Evolutionary conservation across 179 eudicot species (phyloP).

Genomic region (Nepenthes alata): DNA sequence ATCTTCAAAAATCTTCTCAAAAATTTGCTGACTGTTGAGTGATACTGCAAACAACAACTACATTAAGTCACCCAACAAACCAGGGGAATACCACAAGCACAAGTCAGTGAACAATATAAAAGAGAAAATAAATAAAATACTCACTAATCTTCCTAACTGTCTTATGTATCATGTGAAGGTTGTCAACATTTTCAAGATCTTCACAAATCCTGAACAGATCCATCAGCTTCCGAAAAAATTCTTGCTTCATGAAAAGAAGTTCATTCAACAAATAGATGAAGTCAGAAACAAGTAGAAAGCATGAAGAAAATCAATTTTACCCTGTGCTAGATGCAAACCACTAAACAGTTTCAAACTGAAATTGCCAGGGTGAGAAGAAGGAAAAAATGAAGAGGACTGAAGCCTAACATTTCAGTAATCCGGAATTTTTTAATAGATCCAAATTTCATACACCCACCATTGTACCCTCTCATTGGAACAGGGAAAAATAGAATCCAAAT

Average conservation of each 20-base stretch:
- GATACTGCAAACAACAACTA: slow-evolving; percentile 49
- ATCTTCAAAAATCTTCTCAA: slow-evolving; percentile 83
- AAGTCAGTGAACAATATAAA: not conserved
- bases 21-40: slow-evolving; percentile 69
- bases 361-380: too few species aligned
- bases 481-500: too few species aligned
- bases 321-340: not conserved
- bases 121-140: slow-evolving; percentile 11
- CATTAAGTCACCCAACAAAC: slow-evolving; percentile 6
- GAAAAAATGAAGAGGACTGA: too few species aligned
- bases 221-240: slow-evolving; percentile 77
- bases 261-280: not conserved
- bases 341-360: not conserved
- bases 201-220: slow-evolving; percentile 69
- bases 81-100: not conserved
- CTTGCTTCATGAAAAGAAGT: slow-evolving; percentile 46
- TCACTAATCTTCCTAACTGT: slow-evolving; percentile 79
- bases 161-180: slow-evolving; percentile 73
- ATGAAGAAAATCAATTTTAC: not conserved
- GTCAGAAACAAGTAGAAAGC: not conserved
- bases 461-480: too few species aligned
- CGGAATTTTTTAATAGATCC: too few species aligned
- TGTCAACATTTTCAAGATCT: slow-evolving; percentile 75
- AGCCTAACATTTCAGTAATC: too few species aligned
- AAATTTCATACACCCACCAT: too few species aligned